Base-by-base conservation (phyloP, 2,329 filamentous ascomycete species). In the Akanthomyces lecanii region DNA sequence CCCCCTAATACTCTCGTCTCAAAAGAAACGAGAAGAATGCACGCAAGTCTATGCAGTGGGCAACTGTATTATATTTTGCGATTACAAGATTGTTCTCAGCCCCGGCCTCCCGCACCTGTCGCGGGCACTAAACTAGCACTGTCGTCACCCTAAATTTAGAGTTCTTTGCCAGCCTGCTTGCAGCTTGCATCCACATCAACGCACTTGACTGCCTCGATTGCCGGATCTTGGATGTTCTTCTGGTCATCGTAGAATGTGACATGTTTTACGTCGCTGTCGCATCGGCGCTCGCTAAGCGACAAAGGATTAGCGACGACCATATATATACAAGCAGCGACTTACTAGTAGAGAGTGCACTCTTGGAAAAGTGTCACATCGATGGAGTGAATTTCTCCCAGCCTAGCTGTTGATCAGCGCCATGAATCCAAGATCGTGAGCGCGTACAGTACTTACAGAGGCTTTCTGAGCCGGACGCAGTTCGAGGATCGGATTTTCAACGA, bases 271-370 rank as follows among this genome's bases (percentile, higher is more conserved):
- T 45, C 57, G 23, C 48, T 36, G 4, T 61, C 48, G 18, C 47
- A 61, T 30, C 47, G 57, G 33, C 57, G 36, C 23, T 53, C 57
- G 14, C 57, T 61, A 25, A 11, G 6, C 5, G 16, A 36, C 11
- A 5, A 44, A 21, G 21, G 21, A 11, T 45, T 45, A 45, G 23
- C 30, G 33, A 12, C 5, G 30, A 14, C 23, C 10, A 4, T 38
- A 2, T 21, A 14, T 4, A 36, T 12, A 23, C 25, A 11, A 23
- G 44, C 2, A 6, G 10, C 6, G 14, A 11, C 57, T 42, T 42
- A 53, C 57, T 61, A 61, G 48, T 61, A 61, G 18, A 61, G 47
- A 8, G 57, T 61, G 25, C 48, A 61, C 25, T 61, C 47, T 25
- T 52, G 47, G 38, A 61, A 61, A 3, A 61, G 38, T 0, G 3